Conservation (phyloP, 306 rosid species). For the Pachyrhizus erosus region DNA sequence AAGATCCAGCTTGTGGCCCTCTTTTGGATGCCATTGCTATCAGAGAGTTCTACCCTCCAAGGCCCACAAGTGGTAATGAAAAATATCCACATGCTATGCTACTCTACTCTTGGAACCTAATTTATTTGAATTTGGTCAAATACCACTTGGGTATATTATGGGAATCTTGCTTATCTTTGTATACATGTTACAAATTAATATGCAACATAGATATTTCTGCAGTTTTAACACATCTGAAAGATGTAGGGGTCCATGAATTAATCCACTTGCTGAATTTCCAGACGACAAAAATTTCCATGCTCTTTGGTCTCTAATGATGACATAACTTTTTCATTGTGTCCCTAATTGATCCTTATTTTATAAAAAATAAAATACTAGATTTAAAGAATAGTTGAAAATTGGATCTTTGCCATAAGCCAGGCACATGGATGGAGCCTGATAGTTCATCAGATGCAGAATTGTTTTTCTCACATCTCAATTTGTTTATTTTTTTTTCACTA, state of each 20-base stretch:
- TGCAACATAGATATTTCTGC: conserved; percentile 16
- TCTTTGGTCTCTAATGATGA: background rate
- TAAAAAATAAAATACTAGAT: too few relatives aligned
- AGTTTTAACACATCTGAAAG: conserved; percentile 9
- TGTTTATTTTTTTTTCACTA: background rate
- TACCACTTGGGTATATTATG: background rate
- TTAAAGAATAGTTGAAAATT: too few relatives aligned
- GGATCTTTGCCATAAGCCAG: background rate
- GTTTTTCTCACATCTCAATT: background rate
- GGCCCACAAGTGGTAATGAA: conserved; percentile 76
- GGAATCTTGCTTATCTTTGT: background rate
- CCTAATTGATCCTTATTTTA: background rate
- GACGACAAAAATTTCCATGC: background rate
- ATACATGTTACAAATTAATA: background rate
- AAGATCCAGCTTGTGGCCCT: conserved; percentile 92
- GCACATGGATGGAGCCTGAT: background rate
- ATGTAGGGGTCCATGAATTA: background rate
- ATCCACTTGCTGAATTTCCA: conserved; percentile 5
- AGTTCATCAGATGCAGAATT: background rate
- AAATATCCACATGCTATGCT: background rate
- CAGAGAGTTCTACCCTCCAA: conserved; percentile 74
- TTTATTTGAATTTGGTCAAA: conserved; percentile 1
- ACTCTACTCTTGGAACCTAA: background rate
- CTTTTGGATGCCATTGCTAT: conserved; percentile 93
- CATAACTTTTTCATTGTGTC: background rate